Evolutionary conservation across 2,329 filamentous ascomycete genomes (phyloP), one percentile per base, ranked within the genome.

Genomic region (Botrytis fabae): DNA sequence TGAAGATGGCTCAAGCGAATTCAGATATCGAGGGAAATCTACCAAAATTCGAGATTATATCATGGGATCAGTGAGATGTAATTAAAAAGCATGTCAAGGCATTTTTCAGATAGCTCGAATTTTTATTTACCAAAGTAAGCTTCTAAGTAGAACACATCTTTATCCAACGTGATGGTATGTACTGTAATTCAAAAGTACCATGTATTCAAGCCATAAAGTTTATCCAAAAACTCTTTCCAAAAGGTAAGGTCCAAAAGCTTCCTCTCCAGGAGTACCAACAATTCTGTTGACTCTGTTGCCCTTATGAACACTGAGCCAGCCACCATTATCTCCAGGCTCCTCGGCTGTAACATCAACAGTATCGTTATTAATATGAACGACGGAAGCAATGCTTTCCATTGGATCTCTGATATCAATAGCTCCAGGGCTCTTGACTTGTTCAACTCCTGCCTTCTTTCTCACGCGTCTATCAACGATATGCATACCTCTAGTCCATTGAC

Each of bases 401-500:
- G 79, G 83, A 61, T 82, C 83, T 42, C 60, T 72, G 64, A 81
- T 79, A 61, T 82, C 80, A 44, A 81, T 75, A 68, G 80, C 79
- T 9, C 80, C 80, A 54, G 76, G 79, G 48, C 76, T 80, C 71
- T 78, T 81, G 44, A 78, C 75, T 75, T 78, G 79, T 73, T 70
- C 79, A 62, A 77, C 73, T 18, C 83, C 86, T 9, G 85, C 85
- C 79, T 89, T 89, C 75, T 83, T 85, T 71, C 89, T 83, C 54
- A 84, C 83, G 62, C 96, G 87, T 51, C 90, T 86, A 84, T 99
- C 96, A 59, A 94, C 85, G 46, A 98, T 87, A 80, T 94, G 95
- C 91, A 96, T 95, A 1, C 96, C 95, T 73, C 93, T 87, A 63
- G 95, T 97, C 96, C 96, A 99, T 84, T 98, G 96, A 2, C 95